Percentiles rank a stretch among this genome's conserved stretches.
These are phyloP conservation scores for Clarireedia homoeocarpa DNA, from an alignment of 2,329 filamentous ascomycete genomes.

Conservation along the genomic window DNA sequence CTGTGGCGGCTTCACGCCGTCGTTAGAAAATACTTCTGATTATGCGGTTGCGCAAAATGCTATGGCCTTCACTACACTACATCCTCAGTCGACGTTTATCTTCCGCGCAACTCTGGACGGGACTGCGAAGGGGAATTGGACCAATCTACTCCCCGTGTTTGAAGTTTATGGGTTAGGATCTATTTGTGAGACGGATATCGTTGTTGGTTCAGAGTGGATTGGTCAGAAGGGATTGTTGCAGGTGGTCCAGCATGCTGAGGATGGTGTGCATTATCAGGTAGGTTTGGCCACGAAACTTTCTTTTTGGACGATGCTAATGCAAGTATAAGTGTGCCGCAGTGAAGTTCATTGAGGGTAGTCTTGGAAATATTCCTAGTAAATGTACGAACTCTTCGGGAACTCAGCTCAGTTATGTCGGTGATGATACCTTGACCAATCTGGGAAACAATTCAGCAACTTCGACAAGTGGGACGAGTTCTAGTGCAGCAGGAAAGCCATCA, in stretches of 20 bases:
- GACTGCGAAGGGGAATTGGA: not conserved
- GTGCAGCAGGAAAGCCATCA: not conserved
- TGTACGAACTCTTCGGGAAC: conserved; percentile 9
- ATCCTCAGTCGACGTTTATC: not conserved
- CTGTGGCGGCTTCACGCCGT: not conserved
- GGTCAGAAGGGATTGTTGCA: not conserved
- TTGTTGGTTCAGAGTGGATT: not conserved
- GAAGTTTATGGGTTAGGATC: not conserved
- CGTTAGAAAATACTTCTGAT: not conserved
- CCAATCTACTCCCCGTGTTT: not conserved
- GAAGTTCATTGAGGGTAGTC: not conserved
- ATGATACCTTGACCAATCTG: not conserved
- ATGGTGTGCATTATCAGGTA: not conserved
- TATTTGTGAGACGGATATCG: not conserved
- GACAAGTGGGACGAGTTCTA: not conserved
- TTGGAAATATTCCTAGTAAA: too few relatives aligned
- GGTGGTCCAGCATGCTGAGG: not conserved
- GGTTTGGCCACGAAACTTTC: too few relatives aligned
- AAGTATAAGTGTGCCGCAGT: not conserved
- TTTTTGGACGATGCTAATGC: too few relatives aligned
- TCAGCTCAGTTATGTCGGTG: not conserved
- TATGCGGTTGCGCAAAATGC: not conserved
- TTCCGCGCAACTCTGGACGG: not conserved
- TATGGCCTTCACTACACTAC: not conserved
- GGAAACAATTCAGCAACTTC: not conserved